Conservation (phyloP, 768 basidiomycete genomes). For the Boletus rubescentipes region DNA sequence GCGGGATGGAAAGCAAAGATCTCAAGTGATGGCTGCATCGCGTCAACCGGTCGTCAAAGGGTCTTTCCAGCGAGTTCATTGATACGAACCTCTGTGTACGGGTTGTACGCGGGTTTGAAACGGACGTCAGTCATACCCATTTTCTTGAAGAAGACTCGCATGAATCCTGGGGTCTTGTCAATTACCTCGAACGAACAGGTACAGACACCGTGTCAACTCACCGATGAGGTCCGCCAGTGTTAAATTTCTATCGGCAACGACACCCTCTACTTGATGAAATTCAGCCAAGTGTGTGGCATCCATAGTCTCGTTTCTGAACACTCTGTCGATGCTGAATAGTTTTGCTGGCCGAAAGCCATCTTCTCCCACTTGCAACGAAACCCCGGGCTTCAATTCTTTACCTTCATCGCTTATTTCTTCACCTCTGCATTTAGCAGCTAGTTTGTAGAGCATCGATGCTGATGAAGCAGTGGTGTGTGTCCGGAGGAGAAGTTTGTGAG, state of each 20-base stretch:
- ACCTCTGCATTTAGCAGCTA: slow-evolving; percentile 81
- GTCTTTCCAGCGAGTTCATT: neutral
- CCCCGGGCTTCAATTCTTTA: slow-evolving; percentile 3
- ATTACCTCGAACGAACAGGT: neutral
- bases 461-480: slow-evolving; percentile 98
- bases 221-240: slow-evolving; percentile 96
- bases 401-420: slow-evolving; percentile 45
- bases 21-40: slow-evolving; percentile 82
- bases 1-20: slow-evolving; percentile 98
- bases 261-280: slow-evolving; percentile 99
- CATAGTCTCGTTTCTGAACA: slow-evolving; percentile 98
- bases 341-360: slow-evolving; percentile 91
- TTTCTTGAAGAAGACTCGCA: slow-evolving; percentile 97
- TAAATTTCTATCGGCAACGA: slow-evolving; percentile 90
- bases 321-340: slow-evolving; percentile 95
- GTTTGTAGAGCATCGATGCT: slow-evolving; percentile 89
- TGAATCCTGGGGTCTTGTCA: slow-evolving; percentile 66
- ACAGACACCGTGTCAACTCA: slow-evolving; percentile 31
- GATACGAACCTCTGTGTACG: slow-evolving; percentile 82
- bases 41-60: slow-evolving; percentile 5
- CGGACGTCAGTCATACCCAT: slow-evolving; percentile 93
- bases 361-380: slow-evolving; percentile 27
- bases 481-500: slow-evolving; percentile 86
- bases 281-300: slow-evolving; percentile 98
- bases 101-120: slow-evolving; percentile 99